Conservation (phyloP, 73 alveolate genomes). For the Paramecium pentaurelia region DNA sequence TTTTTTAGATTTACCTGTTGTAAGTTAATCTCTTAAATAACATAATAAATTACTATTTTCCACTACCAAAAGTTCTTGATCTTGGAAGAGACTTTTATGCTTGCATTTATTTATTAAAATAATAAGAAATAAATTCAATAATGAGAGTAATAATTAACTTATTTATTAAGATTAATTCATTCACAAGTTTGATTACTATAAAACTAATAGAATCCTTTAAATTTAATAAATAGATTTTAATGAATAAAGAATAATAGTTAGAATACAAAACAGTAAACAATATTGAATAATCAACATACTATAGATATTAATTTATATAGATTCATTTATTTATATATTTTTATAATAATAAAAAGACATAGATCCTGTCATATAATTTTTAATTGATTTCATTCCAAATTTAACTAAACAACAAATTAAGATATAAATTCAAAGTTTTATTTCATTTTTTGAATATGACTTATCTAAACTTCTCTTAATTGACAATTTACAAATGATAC, state of each 20-base stretch:
- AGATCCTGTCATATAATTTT: too few relatives aligned
- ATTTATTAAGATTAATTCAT: background rate
- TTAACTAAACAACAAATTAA: background rate
- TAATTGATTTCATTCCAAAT: background rate
- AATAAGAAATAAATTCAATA: background rate
- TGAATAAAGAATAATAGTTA: too few relatives aligned
- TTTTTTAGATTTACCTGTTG: background rate
- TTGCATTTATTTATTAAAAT: background rate
- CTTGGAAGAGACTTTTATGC: background rate
- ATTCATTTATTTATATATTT: too few relatives aligned
- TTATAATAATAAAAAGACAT: too few relatives aligned
- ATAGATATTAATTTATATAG: too few relatives aligned
- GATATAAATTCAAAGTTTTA: background rate
- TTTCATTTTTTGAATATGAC: background rate
- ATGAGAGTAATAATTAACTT: background rate
- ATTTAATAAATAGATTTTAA: too few relatives aligned
- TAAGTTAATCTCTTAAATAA: background rate
- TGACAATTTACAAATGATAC: background rate
- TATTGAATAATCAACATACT: too few relatives aligned
- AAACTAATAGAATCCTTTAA: too few relatives aligned
- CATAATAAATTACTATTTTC: background rate
- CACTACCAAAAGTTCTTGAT: slow-evolving; percentile 16
- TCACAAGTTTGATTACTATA: background rate
- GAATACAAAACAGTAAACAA: too few relatives aligned
- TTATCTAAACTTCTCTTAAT: background rate